Evolutionary conservation across 768 basidiomycete genomes (phyloP).

Genomic region (Naganishia friedmannii): DNA sequence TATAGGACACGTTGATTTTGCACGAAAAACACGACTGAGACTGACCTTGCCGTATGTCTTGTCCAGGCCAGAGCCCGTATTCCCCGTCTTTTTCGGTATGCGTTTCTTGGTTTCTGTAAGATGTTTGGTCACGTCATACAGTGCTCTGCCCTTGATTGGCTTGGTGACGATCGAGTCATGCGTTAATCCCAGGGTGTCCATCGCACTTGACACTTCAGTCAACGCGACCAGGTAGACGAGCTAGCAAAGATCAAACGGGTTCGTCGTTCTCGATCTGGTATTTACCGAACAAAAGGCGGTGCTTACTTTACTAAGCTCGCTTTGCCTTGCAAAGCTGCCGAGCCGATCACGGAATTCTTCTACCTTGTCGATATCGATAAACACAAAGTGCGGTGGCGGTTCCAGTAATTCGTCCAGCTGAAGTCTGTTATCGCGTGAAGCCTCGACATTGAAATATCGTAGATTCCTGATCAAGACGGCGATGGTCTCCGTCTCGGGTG

Average conservation of each 20-base stretch:
- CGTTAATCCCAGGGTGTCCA: conserved; percentile 34
- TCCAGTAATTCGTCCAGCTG: background rate
- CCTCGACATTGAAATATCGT: background rate
- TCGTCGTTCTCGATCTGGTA: too few relatives aligned
- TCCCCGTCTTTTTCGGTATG: background rate
- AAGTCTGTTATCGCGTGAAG: background rate
- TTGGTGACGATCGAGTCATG: conserved; percentile 42
- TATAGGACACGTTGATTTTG: too few relatives aligned
- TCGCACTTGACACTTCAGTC: conserved; percentile 35
- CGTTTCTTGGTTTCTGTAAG: conserved; percentile 14
- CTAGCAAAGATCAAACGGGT: too few relatives aligned
- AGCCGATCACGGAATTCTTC: background rate
- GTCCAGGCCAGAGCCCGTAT: conserved; percentile 25
- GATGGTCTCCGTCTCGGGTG: background rate
- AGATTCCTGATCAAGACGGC: conserved; percentile 18
- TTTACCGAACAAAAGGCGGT: background rate
- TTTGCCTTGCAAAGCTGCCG: conserved; percentile 29
- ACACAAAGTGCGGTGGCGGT: conserved; percentile 4
- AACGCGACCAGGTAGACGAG: conserved; percentile 39
- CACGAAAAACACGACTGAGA: background rate
- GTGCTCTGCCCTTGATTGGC: conserved; percentile 42
- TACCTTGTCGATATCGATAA: background rate
- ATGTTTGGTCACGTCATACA: conserved; percentile 30
- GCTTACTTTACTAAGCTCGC: conserved; percentile 36
- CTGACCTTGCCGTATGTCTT: conserved; percentile 32